phyloP scores from a whole-genome alignment of 78 protist species.

The Bodo saltans region DNA sequence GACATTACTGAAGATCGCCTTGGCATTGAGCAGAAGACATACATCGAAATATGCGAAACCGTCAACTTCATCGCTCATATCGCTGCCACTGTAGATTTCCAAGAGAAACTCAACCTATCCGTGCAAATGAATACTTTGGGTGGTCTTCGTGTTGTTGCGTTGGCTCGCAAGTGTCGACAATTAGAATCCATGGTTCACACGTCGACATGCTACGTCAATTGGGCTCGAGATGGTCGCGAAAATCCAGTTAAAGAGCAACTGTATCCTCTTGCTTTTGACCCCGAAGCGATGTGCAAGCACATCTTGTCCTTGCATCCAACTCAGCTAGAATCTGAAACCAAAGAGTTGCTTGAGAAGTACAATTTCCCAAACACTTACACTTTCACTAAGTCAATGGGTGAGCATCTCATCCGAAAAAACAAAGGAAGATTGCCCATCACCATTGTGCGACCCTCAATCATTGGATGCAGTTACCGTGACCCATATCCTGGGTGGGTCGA shows the following conservation, averaged over 20 bases:
- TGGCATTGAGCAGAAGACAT: conserved; percentile 42
- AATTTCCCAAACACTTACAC: conserved; percentile 78
- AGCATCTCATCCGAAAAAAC: conserved; percentile 41
- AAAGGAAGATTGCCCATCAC: conserved; percentile 46
- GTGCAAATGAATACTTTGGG: conserved; percentile 33
- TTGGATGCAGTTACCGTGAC: conserved; percentile 61
- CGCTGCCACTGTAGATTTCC: conserved; percentile 79
- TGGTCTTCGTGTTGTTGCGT: conserved; percentile 45
- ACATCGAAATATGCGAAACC: background rate
- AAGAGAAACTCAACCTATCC: conserved; percentile 21
- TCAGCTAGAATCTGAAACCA: background rate
- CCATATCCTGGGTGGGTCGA: conserved; percentile 79
- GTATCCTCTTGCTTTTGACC: conserved; percentile 54
- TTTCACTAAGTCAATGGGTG: conserved; percentile 72
- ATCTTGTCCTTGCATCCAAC: background rate
- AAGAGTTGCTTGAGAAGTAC: conserved; percentile 1
- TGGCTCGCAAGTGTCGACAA: conserved; percentile 43
- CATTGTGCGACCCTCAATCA: conserved; percentile 74
- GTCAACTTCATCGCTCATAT: conserved; percentile 41
- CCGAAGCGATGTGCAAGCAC: conserved; percentile 38
- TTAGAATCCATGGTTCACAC: conserved; percentile 60
- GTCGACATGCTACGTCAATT: conserved; percentile 77
- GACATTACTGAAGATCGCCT: conserved; percentile 46
- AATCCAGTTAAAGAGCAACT: conserved; percentile 46
- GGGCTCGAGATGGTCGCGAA: conserved; percentile 40